Conservation (phyloP, 1,284 basidiomycete species). For the Microbotryum lychnidis-dioicae region DNA sequence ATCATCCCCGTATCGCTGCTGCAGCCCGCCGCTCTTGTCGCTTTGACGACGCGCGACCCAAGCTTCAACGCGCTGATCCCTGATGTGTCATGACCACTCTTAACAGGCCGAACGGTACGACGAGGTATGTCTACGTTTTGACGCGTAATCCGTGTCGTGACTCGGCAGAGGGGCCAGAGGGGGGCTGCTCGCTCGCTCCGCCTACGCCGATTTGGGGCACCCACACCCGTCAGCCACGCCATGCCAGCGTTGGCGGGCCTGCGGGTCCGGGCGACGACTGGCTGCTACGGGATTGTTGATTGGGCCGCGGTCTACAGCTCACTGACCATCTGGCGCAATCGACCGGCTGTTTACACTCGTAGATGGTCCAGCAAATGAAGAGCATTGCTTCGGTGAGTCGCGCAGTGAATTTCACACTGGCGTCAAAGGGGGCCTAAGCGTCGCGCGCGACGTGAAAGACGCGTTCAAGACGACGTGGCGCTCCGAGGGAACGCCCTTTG, state of each 20-base stretch:
- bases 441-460: not conserved
- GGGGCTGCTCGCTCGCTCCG: not conserved
- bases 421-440: not conserved
- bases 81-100: not conserved
- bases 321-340: not conserved
- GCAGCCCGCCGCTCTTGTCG: too few species aligned
- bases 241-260: too few species aligned
- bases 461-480: too few species aligned
- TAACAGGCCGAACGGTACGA: conserved; percentile 82
- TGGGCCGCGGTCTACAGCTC: not conserved
- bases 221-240: not conserved
- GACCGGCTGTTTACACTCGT: conserved; percentile 26
- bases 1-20: too few species aligned
- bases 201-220: not conserved
- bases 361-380: conserved; percentile 99
- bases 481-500: too few species aligned
- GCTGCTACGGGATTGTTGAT: not conserved
- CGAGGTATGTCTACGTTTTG: conserved; percentile 52
- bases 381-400: conserved; percentile 63
- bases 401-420: too few species aligned
- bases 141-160: too few species aligned
- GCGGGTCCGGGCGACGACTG: too few species aligned
- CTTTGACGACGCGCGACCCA: too few species aligned
- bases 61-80: not conserved
- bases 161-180: not conserved